Base-by-base conservation (phyloP, 306 rosid species). In the Herpetospermum pedunculosum region DNA sequence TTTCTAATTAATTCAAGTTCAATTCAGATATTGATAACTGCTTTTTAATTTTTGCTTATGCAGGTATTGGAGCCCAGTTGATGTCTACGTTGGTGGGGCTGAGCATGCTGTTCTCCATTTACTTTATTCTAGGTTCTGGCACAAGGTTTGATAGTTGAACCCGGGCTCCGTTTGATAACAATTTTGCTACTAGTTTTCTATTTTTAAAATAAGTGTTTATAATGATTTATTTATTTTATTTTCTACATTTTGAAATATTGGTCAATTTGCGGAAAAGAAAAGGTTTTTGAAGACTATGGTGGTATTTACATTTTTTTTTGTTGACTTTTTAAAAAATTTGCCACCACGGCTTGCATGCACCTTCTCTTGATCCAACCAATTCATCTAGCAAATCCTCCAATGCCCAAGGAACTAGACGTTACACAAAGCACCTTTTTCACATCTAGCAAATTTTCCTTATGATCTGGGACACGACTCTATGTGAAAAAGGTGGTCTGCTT, bases 21-120 rank as follows among this genome's bases (percentile, higher is more conserved):
- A 55, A 26, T 55, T 12, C 18, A 26, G 14, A 10, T 21, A n/a
- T 48, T n/a, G 4, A 29, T 9, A 44, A 29, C n/a, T 23, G 8
- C 14, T 70, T 46, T 49, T 18, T 34, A 16, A 21, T 43, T 26
- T 74, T 41, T 32, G 53, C 48, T 23, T 52, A 64, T 80, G 77
- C 77, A 94, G 98, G 80, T 94, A 94, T 75, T 94, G 98, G 98
- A 80, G 97, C 78, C 97, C 97, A 54, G 98, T 94, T 81, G 98
- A 94, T 78, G 95, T 91, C 38, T 91, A 94, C 46, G 96, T 94
- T 81, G 98, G 96, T 49, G 98, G 97, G 65, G 98, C 98, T 52
- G 98, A 91, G 83, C 98, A 94, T 79, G 98, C 98, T 6, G 98
- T 94, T 83, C 98, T 94, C 77, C 98, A 94, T 81, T 83, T 94